Conservation (phyloP, 2,329 filamentous ascomycete species). For the Clarireedia sp. region DNA sequence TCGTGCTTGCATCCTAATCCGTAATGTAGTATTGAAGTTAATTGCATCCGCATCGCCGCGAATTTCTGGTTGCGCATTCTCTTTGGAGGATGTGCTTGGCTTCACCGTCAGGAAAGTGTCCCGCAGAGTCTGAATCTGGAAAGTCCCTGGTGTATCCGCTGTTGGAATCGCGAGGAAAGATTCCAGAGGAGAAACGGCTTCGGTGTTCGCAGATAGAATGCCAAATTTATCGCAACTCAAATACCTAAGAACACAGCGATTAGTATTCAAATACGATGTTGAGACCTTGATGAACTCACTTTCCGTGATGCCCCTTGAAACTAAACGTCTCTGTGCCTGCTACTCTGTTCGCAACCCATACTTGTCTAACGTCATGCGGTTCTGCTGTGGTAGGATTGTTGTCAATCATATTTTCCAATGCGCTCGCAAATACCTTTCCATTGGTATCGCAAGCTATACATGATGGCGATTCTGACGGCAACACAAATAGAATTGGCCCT, state of each 20-base stretch:
- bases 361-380: constrained; percentile 90
- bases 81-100: constrained; percentile 40
- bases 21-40: constrained; percentile 62
- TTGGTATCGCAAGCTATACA: constrained; percentile 79
- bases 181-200: constrained; percentile 79
- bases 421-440: constrained; percentile 76
- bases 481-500: constrained; percentile 74
- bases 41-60: constrained; percentile 66
- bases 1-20: constrained; percentile 87
- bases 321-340: constrained; percentile 73
- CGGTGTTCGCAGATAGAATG: constrained; percentile 63
- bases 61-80: constrained; percentile 50
- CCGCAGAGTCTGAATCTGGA: constrained; percentile 65
- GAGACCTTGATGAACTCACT: constrained; percentile 39
- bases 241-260: constrained; percentile 46
- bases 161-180: constrained; percentile 63
- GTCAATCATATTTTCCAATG: constrained; percentile 83
- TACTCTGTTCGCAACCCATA: constrained; percentile 84
- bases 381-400: constrained; percentile 76
- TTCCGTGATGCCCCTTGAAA: constrained; percentile 86
- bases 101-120: constrained; percentile 62
- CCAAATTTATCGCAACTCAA: constrained; percentile 81
- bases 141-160: constrained; percentile 59
- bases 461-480: constrained; percentile 65
- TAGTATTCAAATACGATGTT: neutral